phyloP scores from a whole-genome alignment of 192 early-diverging fungal genomes.

The Entomortierella chlamydospora region DNA sequence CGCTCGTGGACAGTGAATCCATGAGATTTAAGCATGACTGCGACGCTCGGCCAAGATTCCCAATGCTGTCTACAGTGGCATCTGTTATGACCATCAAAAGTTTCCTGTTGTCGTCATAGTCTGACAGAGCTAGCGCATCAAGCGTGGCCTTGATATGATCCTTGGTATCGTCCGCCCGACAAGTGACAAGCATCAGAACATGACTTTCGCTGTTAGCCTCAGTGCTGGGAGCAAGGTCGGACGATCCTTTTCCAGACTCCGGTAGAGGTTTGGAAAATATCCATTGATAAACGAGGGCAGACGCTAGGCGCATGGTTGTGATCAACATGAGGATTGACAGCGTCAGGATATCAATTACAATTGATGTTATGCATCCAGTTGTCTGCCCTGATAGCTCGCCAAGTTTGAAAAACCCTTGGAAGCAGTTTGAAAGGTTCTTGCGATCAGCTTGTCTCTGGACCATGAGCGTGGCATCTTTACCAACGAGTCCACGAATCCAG shows the following conservation, averaged over 20 bases:
- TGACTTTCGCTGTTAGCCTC: neutral
- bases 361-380: conserved; percentile 21
- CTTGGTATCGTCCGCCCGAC: conserved; percentile 85
- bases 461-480: conserved; percentile 24
- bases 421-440: conserved; percentile 3
- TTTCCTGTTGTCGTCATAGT: conserved; percentile 85
- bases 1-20: neutral
- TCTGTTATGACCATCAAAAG: conserved; percentile 88
- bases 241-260: conserved; percentile 5
- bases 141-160: conserved; percentile 79
- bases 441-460: conserved; percentile 14
- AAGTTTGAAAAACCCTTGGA: conserved; percentile 23
- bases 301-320: conserved; percentile 15
- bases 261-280: neutral
- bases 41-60: conserved; percentile 1
- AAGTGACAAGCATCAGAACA: conserved; percentile 83
- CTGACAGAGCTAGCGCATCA: conserved; percentile 80
- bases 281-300: conserved; percentile 19
- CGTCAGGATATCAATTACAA: conserved; percentile 18
- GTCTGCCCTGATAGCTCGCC: conserved; percentile 28
- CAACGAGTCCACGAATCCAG: conserved; percentile 26
- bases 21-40: conserved; percentile 15
- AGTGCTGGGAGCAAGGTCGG: neutral
- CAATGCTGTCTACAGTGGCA: conserved; percentile 79
- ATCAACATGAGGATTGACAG: conserved; percentile 21